phyloP scores from a whole-genome alignment of 2,329 filamentous ascomycete species.

The Xylaria sp. region DNA sequence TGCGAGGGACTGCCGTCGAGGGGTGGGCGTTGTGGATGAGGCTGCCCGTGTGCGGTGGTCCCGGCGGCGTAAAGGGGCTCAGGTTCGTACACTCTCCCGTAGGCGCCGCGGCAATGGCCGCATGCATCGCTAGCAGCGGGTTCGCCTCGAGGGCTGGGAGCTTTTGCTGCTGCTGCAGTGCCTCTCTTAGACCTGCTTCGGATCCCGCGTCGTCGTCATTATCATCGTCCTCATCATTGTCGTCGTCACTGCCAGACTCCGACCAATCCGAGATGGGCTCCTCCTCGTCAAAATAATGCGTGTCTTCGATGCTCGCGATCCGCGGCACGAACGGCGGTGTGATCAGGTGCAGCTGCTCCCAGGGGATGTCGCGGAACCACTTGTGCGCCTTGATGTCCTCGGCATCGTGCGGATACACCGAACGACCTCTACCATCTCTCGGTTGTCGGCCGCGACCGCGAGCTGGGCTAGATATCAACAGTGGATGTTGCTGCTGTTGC shows the following conservation, averaged over 20 bases:
- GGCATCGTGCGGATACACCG: slow-evolving; percentile 85
- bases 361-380: slow-evolving; percentile 84
- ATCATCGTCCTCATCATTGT: slow-evolving; percentile 42
- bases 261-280: slow-evolving; percentile 75
- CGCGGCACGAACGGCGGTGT: slow-evolving; percentile 83
- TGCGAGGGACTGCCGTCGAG: slow-evolving; percentile 38
- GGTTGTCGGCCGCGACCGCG: slow-evolving; percentile 20
- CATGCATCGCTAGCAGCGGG: slow-evolving; percentile 31
- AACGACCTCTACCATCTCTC: slow-evolving; percentile 58
- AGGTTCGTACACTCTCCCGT: neutral
- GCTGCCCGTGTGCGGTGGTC: neutral
- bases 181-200: slow-evolving; percentile 35
- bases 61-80: slow-evolving; percentile 20
- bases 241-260: slow-evolving; percentile 52
- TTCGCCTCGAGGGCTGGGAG: slow-evolving; percentile 30
- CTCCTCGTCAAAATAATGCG: slow-evolving; percentile 91
- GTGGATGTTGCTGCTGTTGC: slow-evolving; percentile 25
- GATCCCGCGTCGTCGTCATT: slow-evolving; percentile 47
- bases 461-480: slow-evolving; percentile 40
- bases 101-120: neutral
- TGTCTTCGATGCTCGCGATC: slow-evolving; percentile 75
- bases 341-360: slow-evolving; percentile 77
- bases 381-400: slow-evolving; percentile 89
- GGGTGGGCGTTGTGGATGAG: slow-evolving; percentile 25
- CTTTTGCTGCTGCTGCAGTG: neutral